Base-by-base conservation (phyloP, 2,329 filamentous ascomycete genomes). In the Penicillium sclerotiorum region DNA sequence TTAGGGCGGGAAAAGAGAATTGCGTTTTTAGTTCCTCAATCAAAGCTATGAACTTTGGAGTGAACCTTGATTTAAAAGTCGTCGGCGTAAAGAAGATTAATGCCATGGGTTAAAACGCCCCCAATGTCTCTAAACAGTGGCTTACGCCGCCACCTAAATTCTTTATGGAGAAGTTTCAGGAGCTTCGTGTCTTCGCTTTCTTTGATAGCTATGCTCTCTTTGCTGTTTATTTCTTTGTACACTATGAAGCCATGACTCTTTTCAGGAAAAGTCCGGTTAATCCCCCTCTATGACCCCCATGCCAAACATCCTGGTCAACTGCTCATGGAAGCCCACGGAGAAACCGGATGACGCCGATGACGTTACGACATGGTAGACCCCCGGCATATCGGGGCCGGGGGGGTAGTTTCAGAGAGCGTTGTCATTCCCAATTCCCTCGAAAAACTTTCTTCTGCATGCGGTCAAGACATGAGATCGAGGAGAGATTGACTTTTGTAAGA, bases 331-430 rank as follows among this genome's bases (percentile, higher is more conserved):
- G 37, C 11, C 20, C 18, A 39, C 52, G 50, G 52, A 55, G 48
- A 58, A 56, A 49, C 58, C 57, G 57, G 58, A 56, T 58, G 52
- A 56, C 56, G 50, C 44, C 51, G 52, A 61, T 61, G 59, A 61
- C 59, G 59, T 61, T 60, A 55, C 48, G 49, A 61, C 30, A 36
- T 43, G 33, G 23, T 49, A 41, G 43, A 36, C 30, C 25, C n/a
- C 28, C 40, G 35, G 43, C 18, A 39, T 46, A 39, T 38, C 35
- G 23, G 35, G 32, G 22, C 33, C 33, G 35, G 42, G 33, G 18
- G 12, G 40, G n/a, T n/a, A 43, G 28, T 33, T 43, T 43, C 40
- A 43, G 22, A 22, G 40, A 43, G 15, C 18, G 20, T 41, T 12
- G 22, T 13, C 9, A 2, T 38, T 23, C 12, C 11, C 27, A 9